Conservation (phyloP, 2,329 filamentous ascomycete species). For the Fusarium verticillioides region DNA sequence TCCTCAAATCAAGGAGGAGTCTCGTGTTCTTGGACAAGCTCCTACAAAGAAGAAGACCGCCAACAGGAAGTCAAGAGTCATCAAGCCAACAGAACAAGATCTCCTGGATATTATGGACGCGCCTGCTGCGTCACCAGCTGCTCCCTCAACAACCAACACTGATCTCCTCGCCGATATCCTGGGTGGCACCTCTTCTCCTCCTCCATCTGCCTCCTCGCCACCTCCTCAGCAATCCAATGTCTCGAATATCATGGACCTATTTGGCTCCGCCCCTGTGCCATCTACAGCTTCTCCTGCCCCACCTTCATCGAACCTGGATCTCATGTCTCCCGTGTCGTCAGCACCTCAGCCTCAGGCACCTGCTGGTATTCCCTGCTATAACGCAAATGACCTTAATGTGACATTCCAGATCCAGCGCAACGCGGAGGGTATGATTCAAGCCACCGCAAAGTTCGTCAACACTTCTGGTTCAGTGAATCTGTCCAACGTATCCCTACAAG, state of each 20-base stretch:
- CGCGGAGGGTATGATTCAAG: slow-evolving; percentile 80
- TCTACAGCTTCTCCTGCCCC: slow-evolving; percentile 48
- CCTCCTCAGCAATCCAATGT: slow-evolving; percentile 67
- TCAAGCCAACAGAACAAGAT: slow-evolving; percentile 90
- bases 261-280: slow-evolving; percentile 63
- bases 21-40: slow-evolving; percentile 86
- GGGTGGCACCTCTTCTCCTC: slow-evolving; percentile 71
- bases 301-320: slow-evolving; percentile 58
- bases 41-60: slow-evolving; percentile 74
- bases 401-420: slow-evolving; percentile 87
- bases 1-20: slow-evolving; percentile 95
- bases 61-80: slow-evolving; percentile 79
- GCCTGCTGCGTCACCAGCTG: slow-evolving; percentile 64
- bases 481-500: slow-evolving; percentile 84
- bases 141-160: slow-evolving; percentile 74
- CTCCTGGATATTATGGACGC: slow-evolving; percentile 91
- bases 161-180: slow-evolving; percentile 94
- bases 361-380: slow-evolving; percentile 78
- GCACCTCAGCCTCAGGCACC: slow-evolving; percentile 54
- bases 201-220: slow-evolving; percentile 54
- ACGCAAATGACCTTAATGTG: slow-evolving; percentile 85
- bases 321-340: slow-evolving; percentile 59
- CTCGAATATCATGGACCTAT: slow-evolving; percentile 91
- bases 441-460: slow-evolving; percentile 87
- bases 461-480: slow-evolving; percentile 72